Evolutionary conservation across 2,329 filamentous ascomycete species (phyloP).

Genomic region (Penicillium sclerotiorum): DNA sequence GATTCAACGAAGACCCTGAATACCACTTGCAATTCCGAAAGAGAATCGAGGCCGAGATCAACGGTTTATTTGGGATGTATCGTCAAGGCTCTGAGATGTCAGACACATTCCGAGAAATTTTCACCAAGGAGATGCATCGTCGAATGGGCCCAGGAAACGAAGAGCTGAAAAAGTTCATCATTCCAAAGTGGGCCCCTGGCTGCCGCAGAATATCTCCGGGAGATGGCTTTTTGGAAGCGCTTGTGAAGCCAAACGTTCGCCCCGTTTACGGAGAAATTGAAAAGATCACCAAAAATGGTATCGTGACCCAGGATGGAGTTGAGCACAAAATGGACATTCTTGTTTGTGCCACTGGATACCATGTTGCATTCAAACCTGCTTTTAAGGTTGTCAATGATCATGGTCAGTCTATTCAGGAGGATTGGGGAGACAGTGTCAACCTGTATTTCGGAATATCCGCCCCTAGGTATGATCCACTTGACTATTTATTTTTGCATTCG

Average conservation of each 20-base stretch:
- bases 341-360: constrained; percentile 17
- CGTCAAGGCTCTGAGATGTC: constrained; percentile 39
- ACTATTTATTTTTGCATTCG: constrained; percentile 21
- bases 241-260: constrained; percentile 37
- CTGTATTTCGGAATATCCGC: not conserved
- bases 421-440: constrained; percentile 14
- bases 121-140: constrained; percentile 16
- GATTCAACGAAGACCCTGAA: constrained; percentile 12
- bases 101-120: constrained; percentile 6
- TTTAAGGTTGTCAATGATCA: constrained; percentile 1
- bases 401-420: constrained; percentile 4
- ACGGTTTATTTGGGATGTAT: constrained; percentile 39
- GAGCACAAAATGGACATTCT: constrained; percentile 22
- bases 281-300: constrained; percentile 39
- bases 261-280: constrained; percentile 44
- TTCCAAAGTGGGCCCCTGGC: constrained; percentile 14
- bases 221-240: constrained; percentile 20
- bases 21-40: constrained; percentile 29
- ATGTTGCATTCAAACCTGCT: constrained; percentile 11
- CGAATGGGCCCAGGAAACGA: constrained; percentile 15
- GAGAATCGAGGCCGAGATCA: constrained; percentile 31
- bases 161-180: constrained; percentile 5
- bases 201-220: constrained; percentile 28
- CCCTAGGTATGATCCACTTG: not conserved
- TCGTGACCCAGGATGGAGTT: constrained; percentile 24